Evolutionary conservation across 768 basidiomycete species (phyloP), one percentile per base, ranked within the genome.

Genomic region (Mycena vulgaris): DNA sequence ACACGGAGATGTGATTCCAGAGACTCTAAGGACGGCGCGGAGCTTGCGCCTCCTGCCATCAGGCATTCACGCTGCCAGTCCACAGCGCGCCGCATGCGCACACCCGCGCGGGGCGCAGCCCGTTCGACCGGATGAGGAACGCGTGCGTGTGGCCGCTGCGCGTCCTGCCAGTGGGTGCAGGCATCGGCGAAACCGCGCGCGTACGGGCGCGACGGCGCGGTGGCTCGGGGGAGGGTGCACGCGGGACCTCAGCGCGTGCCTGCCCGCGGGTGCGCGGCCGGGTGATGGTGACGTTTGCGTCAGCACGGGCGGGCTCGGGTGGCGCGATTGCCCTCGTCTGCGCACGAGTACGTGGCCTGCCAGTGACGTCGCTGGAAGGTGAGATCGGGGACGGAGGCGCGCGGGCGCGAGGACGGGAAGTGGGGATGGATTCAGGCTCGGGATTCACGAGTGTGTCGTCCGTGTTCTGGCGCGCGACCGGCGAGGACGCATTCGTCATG

Each of bases 401-500:
- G 21, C 27, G 42, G 3, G 51, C 14, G 35, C 52, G 67, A 42
- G 40, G n/a, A 56, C n/a, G 60, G 21, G 42, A 23, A 14, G 13
- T 17, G 9, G 33, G 33, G 17, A 23, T 55, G 25, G 53, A 21
- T 33, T 28, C 66, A 48, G 52, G 25, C 19, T 27, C 63, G 19
- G 16, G 8, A 3, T 63, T 55, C 1, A 69, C 68, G 9, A 69
- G 47, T 0, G 68, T 69, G n/a, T 69, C 68, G 17, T 69, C 68
- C 16, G 68, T 63, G 25, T 69, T 39, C 47, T 63, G 53, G 28
- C 68, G 60, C 47, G 25, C 35, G 14, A 63, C 28, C 9, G 17
- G 59, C 19, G 53, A 53, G 14, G 37, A 35, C 14, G 27, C 0
- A 1, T 23, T 28, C 1, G 42, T n/a, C n/a, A 61, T 55, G 27